Evolutionary conservation across 257 asterid genomes (phyloP), one percentile per base, ranked within the genome.

Genomic region (Datura wrightii): DNA sequence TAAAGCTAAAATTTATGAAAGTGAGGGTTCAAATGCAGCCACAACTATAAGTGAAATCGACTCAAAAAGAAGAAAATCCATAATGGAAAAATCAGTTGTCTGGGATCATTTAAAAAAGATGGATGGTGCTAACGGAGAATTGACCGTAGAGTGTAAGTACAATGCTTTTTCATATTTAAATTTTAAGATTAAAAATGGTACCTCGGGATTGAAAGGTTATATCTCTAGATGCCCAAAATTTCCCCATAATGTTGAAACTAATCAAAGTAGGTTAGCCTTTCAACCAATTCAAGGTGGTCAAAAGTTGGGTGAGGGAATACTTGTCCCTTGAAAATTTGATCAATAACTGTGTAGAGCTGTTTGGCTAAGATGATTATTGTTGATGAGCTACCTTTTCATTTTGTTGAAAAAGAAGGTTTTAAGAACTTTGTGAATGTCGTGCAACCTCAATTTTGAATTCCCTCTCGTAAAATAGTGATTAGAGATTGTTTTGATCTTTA

Each of bases 321-420:
- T 39, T 3, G 34, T n/a, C 5, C 39, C 79, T 71, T 53, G 37
- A 37, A 36, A 79, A 50, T 83, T 83, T 54, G 69, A 54, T 55
- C 72, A 83, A 16, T 46, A 24, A 18, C 14, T 10, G 0, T 37
- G 58, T 55, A 70, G 72, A 31, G 82, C 8, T 31, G 5, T 14
- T 36, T 70, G 13, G 52, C 82, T 63, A 31, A 10, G 18, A 69
- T 83, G 82, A 54, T 83, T 14, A 34, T 83, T 5, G 13, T 69
- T 8, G 72, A 70, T 37, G 71, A 53, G 34, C 34, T 24, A 4
- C 42, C 83, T 50, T 54, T 53, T 18, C 11, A 3, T 5, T 50
- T 79, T 50, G 52, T 54, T 31, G 59, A 81, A 31, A 24, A 24
- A 24, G 31, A 24, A 24, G 31, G 31, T 24, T 24, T 24, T 24